Base-by-base conservation (phyloP, 2,329 filamentous ascomycete species). In the Calonectria pseudoturangicola region DNA sequence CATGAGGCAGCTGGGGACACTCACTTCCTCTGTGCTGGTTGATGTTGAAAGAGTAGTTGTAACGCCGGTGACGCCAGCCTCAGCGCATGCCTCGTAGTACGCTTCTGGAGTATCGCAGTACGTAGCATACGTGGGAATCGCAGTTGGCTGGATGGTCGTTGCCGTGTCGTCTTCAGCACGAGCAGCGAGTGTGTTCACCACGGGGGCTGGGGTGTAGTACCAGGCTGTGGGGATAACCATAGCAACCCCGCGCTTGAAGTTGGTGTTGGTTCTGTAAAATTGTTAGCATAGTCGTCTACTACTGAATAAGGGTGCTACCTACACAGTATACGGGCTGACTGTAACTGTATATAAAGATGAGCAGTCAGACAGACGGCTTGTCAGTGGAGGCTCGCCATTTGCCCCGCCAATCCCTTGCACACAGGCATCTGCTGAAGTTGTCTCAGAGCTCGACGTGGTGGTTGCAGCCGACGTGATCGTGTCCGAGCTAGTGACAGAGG, bases 51-150 rank as follows among this genome's bases (percentile, higher is more conserved):
- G 58, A 2, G 72, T 76, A 21, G 70, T 77, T 0, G 66, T 74
- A 18, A 45, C 36, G 0, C 41, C 45, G 21, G 75, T 64, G 1
- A 70, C n/a, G 2, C 70, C 70, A 4, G 63, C 71, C 21, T 62
- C 47, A 0, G 58, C 74, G 18, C 68, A 77, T 12, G 70, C 75
- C 1, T 58, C 63, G 6, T 76, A 77, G 33, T 77, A 76, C 4
- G 25, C 58, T 1, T 51, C n/a, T 0, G 70, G 33, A 1, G 70
- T 65, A n/a, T 70, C 68, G n/a, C 72, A 77, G 39, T 74, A 74
- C 0, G 66, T 75, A 5, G 67, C 69, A 6, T 76, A 73, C 2
- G 18, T 2, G 4, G 73, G 75, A 2, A 45, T 6, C 1, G 15
- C 27, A 2, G 68, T 74, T 13, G 75, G 75, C 12, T 63, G 18